Base-by-base conservation (phyloP, 176 grass and related monocot species). In the Stipa capillata region DNA sequence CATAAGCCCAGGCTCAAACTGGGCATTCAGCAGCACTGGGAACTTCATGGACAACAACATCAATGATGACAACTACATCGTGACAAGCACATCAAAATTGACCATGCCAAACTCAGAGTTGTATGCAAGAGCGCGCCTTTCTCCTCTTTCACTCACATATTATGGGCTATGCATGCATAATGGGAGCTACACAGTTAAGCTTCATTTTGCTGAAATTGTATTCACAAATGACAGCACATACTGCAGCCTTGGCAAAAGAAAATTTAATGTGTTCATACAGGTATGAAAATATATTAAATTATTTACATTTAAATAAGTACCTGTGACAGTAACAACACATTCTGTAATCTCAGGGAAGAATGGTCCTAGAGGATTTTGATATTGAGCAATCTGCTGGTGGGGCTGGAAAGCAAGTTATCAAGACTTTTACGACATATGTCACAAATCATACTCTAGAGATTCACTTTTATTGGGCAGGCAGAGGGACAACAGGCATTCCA, bases 261-360 rank as follows among this genome's bases (percentile, higher is more conserved):
- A 90, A 79, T 98, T 98, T 71, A 93, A 98, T 67, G 88, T 93
- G 15, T 89, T 93, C 72, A 93, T 98, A 85, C 96, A 98, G 86
- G 96, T 98, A 87, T 36, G 11, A 80, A 68, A n/a, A 45, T 45
- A 32, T 44, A 49, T 6, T 63, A 10, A n/a, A 6, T 36, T 57
- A 6, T 75, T 18, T 74, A 7, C 31, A 44, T 81, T 47, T 32
- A 21, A 61, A 43, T 60, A 40, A 16, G 6, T 56, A 54, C 54
- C 25, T 66, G 11, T 58, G 53, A 78, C 41, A 68, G 2, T 42
- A 50, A 50, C 31, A 44, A 78, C 13, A 9, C 54, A 2, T 57
- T 81, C 55, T 52, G 16, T 83, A 40, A 83, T 84, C 72, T 55
- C 81, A 95, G 96, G 92, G 88, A 14, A 79, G 72, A 65, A 87